Evolutionary conservation across 2,329 filamentous ascomycete genomes (phyloP).

Genomic region (Pseudogymnoascus sp.): DNA sequence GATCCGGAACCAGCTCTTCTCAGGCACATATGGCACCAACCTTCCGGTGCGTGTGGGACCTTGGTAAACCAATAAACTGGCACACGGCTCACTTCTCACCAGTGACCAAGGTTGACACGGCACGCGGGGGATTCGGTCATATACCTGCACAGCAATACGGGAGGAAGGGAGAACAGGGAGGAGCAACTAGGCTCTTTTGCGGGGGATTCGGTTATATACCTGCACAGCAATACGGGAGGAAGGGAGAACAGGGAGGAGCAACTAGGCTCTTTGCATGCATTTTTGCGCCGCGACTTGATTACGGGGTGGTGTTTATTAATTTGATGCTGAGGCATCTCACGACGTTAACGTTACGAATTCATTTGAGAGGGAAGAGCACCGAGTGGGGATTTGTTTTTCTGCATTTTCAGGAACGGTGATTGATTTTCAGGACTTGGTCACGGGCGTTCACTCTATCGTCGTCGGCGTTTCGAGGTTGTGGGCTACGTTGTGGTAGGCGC

Average conservation of each 20-base stretch:
- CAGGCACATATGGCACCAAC: constrained; percentile 47
- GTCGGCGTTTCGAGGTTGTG: background rate
- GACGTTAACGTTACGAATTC: constrained; percentile 8
- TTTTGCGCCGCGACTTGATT: background rate
- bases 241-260: background rate
- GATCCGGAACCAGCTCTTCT: constrained; percentile 54
- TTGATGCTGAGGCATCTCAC: constrained; percentile 1
- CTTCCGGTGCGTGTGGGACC: constrained; percentile 52
- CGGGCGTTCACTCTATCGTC: background rate
- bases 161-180: background rate
- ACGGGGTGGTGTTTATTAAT: constrained; percentile 1
- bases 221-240: background rate
- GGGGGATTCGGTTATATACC: background rate
- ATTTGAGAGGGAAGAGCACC: constrained; percentile 1
- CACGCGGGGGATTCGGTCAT: background rate
- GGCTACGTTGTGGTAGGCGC: background rate
- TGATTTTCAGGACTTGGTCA: constrained; percentile 4
- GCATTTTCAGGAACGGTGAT: constrained; percentile 1
- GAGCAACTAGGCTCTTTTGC: background rate
- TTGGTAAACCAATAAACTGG: constrained; percentile 37
- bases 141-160: background rate
- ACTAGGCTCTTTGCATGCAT: background rate
- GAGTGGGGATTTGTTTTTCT: background rate
- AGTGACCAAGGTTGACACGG: background rate
- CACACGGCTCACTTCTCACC: background rate